Evolutionary conservation across 2,329 filamentous ascomycete genomes (phyloP), one percentile per base, ranked within the genome.

Genomic region (Coleophoma eucalyptorum): DNA sequence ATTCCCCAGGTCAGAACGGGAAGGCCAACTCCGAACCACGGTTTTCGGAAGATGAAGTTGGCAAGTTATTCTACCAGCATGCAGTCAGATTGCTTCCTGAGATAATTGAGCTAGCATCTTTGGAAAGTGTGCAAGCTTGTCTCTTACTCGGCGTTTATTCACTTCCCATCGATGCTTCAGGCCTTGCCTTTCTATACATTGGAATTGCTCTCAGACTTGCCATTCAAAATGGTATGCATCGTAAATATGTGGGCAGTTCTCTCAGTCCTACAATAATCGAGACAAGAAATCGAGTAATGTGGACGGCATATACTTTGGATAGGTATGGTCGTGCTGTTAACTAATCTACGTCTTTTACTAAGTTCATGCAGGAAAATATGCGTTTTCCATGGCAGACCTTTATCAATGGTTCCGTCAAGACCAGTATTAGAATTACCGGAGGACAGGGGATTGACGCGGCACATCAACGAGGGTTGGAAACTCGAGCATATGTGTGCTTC

Each of bases 181-280:
- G 79, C 0, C 62, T 82, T 18, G 76, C 76, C 2, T 83, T 81
- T 55, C 78, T 77, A 3, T 83, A 83, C 55, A 69, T 81, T 43
- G 78, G 77, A 6, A 62, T 83, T 12, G 76, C 77, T 2, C 66
- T 81, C 40, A 80, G 79, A 52, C 66, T 83, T 51, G 79, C 78
- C 2, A 80, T 82, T 13, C 78, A 81, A 53, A 82, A 82, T 58
- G 79, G 79, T 10, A 80, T 83, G 78, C 79, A 83, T 55, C 69
- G 79, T 45, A 74, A 69, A 49, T 77, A 75, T 51, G 65, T 71
- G 1, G 75, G 73, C 2, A 71, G 73, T 46, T 73, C 69, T 0
- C 67, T 80, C 11, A 73, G 76, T 31, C 65, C 72, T 11, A 68
- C 69, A 31, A 72, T 77, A 53, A 68, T 76, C 13, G 78, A 81